Percentiles rank a stretch among this genome's conserved stretches.
Evolutionary conservation across 2,329 filamentous ascomycete species (phyloP).

Genomic region (Fusarium zealandicum): DNA sequence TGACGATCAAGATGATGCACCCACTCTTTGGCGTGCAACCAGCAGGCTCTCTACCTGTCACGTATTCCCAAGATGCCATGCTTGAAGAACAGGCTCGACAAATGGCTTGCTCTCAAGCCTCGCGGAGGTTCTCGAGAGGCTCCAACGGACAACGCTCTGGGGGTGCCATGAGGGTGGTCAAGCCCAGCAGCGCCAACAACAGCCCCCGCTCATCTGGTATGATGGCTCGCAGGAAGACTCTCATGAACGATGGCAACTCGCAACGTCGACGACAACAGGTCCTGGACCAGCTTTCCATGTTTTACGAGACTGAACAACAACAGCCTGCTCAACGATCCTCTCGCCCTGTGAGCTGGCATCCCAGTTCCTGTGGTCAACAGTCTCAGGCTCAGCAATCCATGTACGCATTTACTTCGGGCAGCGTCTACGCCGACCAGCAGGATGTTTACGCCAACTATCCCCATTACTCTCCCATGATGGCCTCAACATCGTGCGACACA

Average conservation of each 20-base stretch:
- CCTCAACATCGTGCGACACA: slow-evolving; percentile 63
- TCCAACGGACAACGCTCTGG: slow-evolving; percentile 59
- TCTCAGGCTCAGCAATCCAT: slow-evolving; percentile 48
- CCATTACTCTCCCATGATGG: slow-evolving; percentile 60
- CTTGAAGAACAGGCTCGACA: slow-evolving; percentile 62
- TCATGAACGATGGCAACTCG: slow-evolving; percentile 59
- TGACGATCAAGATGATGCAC: slow-evolving; percentile 44
- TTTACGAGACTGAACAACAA: slow-evolving; percentile 35
- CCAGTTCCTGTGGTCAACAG: slow-evolving; percentile 60
- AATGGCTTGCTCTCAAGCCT: slow-evolving; percentile 55
- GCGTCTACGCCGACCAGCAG: slow-evolving; percentile 49
- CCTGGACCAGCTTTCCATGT: slow-evolving; percentile 51
- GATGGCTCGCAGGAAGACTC: slow-evolving; percentile 62
- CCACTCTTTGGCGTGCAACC: slow-evolving; percentile 38
- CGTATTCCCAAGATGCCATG: slow-evolving; percentile 49
- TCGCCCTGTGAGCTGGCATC: slow-evolving; percentile 80
- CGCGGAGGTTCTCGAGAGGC: slow-evolving; percentile 57
- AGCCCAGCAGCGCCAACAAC: slow-evolving; percentile 72
- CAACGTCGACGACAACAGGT: slow-evolving; percentile 56
- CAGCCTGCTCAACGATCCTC: slow-evolving; percentile 45
- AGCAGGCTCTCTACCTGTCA: slow-evolving; percentile 38
- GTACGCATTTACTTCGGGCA: slow-evolving; percentile 50
- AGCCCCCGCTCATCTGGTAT: slow-evolving; percentile 66
- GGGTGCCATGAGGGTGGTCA: slow-evolving; percentile 65
- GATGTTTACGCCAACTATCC: slow-evolving; percentile 52